phyloP scores from a whole-genome alignment of 2,329 filamentous ascomycete species.

The Acarospora socialis region DNA sequence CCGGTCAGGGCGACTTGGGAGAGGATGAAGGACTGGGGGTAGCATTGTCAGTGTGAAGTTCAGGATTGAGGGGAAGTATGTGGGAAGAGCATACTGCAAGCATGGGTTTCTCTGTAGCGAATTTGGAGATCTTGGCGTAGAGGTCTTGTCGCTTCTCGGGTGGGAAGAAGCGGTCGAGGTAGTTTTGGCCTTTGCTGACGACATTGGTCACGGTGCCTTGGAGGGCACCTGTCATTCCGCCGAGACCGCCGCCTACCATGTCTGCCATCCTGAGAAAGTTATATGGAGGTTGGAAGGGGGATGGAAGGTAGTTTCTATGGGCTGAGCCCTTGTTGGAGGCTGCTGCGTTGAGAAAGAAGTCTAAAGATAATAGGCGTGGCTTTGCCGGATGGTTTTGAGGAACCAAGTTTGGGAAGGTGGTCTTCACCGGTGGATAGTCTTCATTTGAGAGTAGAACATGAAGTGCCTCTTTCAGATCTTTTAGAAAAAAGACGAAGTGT shows the following conservation, averaged over 20 bases:
- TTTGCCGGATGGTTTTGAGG: too few species aligned
- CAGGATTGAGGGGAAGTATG: background rate
- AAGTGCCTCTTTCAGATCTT: too few species aligned
- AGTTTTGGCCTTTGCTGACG: slow-evolving; percentile 9
- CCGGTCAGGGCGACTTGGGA: slow-evolving; percentile 51
- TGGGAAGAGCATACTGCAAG: slow-evolving; percentile 43
- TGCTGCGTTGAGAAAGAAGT: too few species aligned
- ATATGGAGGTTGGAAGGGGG: background rate
- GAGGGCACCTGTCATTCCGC: slow-evolving; percentile 11
- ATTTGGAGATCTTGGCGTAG: slow-evolving; percentile 38
- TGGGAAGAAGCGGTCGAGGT: slow-evolving; percentile 40
- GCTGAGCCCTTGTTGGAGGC: too few species aligned
- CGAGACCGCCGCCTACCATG: slow-evolving; percentile 13
- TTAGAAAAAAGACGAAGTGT: too few species aligned
- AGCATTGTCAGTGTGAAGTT: slow-evolving; percentile 6
- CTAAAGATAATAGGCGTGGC: too few species aligned
- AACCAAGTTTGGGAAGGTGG: too few species aligned
- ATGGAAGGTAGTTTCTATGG: background rate
- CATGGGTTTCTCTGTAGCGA: slow-evolving; percentile 51
- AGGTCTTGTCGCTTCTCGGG: slow-evolving; percentile 46
- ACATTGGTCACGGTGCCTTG: slow-evolving; percentile 11
- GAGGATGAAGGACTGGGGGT: slow-evolving; percentile 48
- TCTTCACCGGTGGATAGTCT: too few species aligned
- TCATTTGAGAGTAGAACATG: too few species aligned
- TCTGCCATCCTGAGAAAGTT: too few species aligned